Evolutionary conservation across 2,329 filamentous ascomycete genomes (phyloP).

Genomic region (Phyllosticta citribraziliensis): DNA sequence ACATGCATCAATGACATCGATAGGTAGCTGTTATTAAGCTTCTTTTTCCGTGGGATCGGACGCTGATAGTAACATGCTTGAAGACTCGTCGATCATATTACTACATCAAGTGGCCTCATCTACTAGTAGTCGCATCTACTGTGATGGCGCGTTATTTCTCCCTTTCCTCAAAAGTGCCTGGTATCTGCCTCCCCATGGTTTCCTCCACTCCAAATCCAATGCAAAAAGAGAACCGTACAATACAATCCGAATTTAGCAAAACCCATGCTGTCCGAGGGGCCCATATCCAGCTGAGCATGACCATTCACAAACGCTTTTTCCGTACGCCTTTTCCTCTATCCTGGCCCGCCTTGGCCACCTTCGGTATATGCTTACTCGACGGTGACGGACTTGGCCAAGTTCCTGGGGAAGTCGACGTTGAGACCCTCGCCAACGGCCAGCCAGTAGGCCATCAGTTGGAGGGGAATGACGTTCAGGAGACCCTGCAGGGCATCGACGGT

Average conservation of each 20-base stretch:
- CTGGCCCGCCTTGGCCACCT: slow-evolving; percentile 10
- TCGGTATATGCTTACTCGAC: slow-evolving; percentile 62
- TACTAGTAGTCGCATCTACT: not conserved
- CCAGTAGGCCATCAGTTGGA: slow-evolving; percentile 99
- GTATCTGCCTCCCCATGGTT: not conserved
- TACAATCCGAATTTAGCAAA: slow-evolving; percentile 1
- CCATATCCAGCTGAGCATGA: slow-evolving; percentile 15
- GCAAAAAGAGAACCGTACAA: slow-evolving; percentile 5
- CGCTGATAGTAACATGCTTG: not conserved
- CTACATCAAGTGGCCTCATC: slow-evolving; percentile 6
- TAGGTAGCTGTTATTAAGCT: not conserved
- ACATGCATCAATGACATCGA: no score
- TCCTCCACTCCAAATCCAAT: not conserved
- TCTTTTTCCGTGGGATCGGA: not conserved
- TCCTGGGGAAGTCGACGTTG: slow-evolving; percentile 97
- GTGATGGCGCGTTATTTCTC: not conserved
- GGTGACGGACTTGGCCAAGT: slow-evolving; percentile 97
- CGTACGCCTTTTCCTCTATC: slow-evolving; percentile 12
- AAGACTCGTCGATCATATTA: slow-evolving; percentile 10
- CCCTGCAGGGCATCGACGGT: slow-evolving; percentile 94
- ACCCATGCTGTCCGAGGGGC: slow-evolving; percentile 6
- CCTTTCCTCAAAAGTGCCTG: not conserved
- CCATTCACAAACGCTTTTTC: slow-evolving; percentile 10
- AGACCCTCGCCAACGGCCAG: slow-evolving; percentile 90
- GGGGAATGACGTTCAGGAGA: slow-evolving; percentile 91